These are phyloP conservation scores for Candida anglica DNA, from an alignment of 805 yeast genomes.

Conservation along the genomic window DNA sequence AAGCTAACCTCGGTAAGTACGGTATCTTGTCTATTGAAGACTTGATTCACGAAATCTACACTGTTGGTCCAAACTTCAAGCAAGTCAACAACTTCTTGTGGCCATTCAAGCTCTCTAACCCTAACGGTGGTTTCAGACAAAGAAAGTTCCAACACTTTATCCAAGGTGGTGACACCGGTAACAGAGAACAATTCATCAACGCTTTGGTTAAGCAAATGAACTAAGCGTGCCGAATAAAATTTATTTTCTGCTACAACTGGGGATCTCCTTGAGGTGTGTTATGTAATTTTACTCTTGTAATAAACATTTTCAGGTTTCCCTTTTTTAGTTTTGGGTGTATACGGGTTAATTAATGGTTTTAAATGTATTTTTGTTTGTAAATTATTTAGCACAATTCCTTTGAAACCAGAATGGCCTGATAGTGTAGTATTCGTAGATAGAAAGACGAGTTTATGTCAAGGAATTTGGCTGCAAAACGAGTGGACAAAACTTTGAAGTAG, in stretches of 20 bases:
- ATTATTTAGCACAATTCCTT: not conserved
- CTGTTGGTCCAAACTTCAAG: conserved; percentile 98
- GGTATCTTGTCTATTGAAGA: conserved; percentile 91
- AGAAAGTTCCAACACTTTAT: conserved; percentile 96
- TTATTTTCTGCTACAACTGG: not conserved
- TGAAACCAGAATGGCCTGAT: too few species aligned
- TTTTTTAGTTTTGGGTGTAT: conserved; percentile 1
- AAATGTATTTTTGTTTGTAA: not conserved
- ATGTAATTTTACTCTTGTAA: conserved; percentile 2
- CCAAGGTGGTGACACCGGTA: conserved; percentile 98
- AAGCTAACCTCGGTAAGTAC: conserved; percentile 85
- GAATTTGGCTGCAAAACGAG: too few species aligned
- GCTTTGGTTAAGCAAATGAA: conserved; percentile 90
- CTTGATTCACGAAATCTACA: conserved; percentile 92
- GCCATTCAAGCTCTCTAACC: conserved; percentile 97
- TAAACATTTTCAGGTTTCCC: conserved; percentile 1
- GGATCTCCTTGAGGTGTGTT: too few species aligned
- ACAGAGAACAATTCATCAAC: conserved; percentile 95
- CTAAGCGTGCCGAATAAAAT: conserved; percentile 37
- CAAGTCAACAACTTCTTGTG: conserved; percentile 97
- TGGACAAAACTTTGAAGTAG: too few species aligned
- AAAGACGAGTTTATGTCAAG: too few species aligned
- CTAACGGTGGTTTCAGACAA: conserved; percentile 97
- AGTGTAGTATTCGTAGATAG: too few species aligned
- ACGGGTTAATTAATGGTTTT: conserved; percentile 2